Evolutionary conservation across 1,139 yeast genomes (phyloP).

Genomic region (Sugiyamaella sp.): DNA sequence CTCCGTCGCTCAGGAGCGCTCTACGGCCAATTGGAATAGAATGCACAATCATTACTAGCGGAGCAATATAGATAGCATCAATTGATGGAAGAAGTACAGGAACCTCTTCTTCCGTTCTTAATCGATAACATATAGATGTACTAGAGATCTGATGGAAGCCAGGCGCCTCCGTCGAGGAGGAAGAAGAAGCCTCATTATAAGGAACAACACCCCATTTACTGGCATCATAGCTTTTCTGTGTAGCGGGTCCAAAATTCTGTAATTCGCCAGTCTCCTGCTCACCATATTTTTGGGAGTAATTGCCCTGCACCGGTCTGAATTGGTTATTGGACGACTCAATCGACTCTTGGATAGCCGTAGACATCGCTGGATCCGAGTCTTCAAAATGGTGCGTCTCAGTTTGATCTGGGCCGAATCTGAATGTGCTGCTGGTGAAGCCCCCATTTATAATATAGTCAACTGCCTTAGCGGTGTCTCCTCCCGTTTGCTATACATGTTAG

Average conservation of each 20-base stretch:
- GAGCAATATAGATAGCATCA: conserved; percentile 45
- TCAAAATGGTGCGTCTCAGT: conserved; percentile 13
- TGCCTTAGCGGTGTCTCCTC: conserved; percentile 56
- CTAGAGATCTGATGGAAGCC: background rate
- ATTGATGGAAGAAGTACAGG: conserved; percentile 46
- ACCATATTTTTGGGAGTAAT: conserved; percentile 24
- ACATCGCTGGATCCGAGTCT: conserved; percentile 20
- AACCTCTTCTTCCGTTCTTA: conserved; percentile 4
- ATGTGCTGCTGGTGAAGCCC: conserved; percentile 4
- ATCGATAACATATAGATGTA: background rate
- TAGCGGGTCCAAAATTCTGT: conserved; percentile 36
- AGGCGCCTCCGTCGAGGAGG: conserved; percentile 5
- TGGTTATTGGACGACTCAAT: conserved; percentile 20
- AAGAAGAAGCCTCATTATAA: conserved; percentile 10
- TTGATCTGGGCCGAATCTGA: conserved; percentile 6
- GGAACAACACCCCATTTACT: conserved; percentile 38
- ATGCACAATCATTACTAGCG: conserved; percentile 49
- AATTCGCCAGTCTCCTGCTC: conserved; percentile 25
- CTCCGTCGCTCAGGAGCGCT: conserved; percentile 42
- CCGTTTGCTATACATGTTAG: conserved; percentile 30
- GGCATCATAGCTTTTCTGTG: conserved; percentile 33
- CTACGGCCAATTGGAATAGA: conserved; percentile 47
- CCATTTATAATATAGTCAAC: conserved; percentile 55
- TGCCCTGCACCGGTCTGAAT: conserved; percentile 21
- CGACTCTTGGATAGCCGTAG: conserved; percentile 25